A percentile compares a stretch with the other conserved stretches of the same genome.
phyloP scores from a whole-genome alignment of 768 basidiomycete genomes.

The Rhizopogon salebrosus region DNA sequence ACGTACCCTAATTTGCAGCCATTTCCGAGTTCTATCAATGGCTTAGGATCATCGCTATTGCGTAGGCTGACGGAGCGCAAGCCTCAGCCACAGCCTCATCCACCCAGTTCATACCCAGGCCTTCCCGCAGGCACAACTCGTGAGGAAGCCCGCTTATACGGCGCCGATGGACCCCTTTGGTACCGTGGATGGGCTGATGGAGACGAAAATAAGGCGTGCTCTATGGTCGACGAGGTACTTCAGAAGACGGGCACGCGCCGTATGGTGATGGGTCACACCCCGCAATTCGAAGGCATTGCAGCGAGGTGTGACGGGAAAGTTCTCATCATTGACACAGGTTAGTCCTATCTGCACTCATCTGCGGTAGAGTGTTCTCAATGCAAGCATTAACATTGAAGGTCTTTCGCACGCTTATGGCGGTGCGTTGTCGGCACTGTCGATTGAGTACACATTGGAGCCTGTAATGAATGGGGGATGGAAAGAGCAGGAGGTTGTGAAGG shows the following conservation, averaged over 20 bases:
- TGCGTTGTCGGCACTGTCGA: conserved; percentile 79
- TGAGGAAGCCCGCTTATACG: conserved; percentile 71
- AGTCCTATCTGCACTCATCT: conserved; percentile 3
- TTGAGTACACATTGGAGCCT: conserved; percentile 79
- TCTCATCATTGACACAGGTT: conserved; percentile 93
- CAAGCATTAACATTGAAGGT: conserved; percentile 35
- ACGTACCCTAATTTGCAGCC: conserved; percentile 71
- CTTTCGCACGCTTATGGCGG: conserved; percentile 97
- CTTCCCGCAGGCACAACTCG: conserved; percentile 60
- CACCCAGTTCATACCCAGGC: conserved; percentile 70
- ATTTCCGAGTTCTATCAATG: conserved; percentile 82
- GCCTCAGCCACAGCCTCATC: conserved; percentile 72
- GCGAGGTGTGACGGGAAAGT: conserved; percentile 88
- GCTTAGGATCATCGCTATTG: conserved; percentile 64
- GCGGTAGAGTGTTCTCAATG: conserved; percentile 8
- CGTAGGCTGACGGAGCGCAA: conserved; percentile 58
- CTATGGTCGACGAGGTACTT: conserved; percentile 64
- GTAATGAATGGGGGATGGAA: conserved; percentile 30
- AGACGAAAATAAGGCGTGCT: conserved; percentile 64
- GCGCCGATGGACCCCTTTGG: conserved; percentile 83
- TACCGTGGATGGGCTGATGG: conserved; percentile 90
- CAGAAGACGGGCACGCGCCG: conserved; percentile 74
- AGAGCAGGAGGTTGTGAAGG: conserved; percentile 32
- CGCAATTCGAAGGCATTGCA: conserved; percentile 82
- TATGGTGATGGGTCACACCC: conserved; percentile 97